Evolutionary conservation across 1,284 basidiomycete species (phyloP), one percentile per base, ranked within the genome.

Genomic region (Fomes fomentarius): DNA sequence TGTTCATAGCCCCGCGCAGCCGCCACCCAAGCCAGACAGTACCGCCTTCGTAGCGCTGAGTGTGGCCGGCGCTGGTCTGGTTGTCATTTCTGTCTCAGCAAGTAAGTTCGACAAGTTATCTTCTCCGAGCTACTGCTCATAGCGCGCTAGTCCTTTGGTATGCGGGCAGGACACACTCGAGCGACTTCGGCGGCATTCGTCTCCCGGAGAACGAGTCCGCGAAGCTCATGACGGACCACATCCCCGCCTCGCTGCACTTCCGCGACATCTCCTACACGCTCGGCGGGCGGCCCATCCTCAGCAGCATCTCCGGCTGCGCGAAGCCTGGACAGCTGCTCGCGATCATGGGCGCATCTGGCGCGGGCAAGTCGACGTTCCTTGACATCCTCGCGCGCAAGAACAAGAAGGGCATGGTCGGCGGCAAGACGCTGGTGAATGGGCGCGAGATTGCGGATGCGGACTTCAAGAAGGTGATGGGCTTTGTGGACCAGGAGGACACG

Each of bases 401-500:
- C 62, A 98, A 99, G 76, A 80, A 87, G 4, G 96, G 96, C 1
- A 65, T 65, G 2, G 89, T 96, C 0, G 71, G 75, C 22, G 96
- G 96, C 1, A 81, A 79, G 17, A 89, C 89, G 38, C 82, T 94
- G 22, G 85, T 98, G 51, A 98, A 98, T 66, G 95, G 96, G 0
- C 80, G 92, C 2, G 79, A 82, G 56, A 89, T 97, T 39, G 76
- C 78, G 42, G 81, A 94, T 65, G 74, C 79, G 34, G 85, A 90
- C 65, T 98, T 94, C 79, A 88, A 87, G 67, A 84, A 86, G 26
- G 87, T 98, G 10, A 86, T 90, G 56, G 96, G 96, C 30, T 99
- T 92, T 64, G 96, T 99, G 47, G 96, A 99, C 70, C 96, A 99
- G 73, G 96, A 98, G 71, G 96, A 99, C 71, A 96, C 95, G 7